Percentiles rank a stretch among this genome's conserved stretches.
Evolutionary conservation across 179 eudicot species (phyloP).

Genomic region (Spergularia azorica): DNA sequence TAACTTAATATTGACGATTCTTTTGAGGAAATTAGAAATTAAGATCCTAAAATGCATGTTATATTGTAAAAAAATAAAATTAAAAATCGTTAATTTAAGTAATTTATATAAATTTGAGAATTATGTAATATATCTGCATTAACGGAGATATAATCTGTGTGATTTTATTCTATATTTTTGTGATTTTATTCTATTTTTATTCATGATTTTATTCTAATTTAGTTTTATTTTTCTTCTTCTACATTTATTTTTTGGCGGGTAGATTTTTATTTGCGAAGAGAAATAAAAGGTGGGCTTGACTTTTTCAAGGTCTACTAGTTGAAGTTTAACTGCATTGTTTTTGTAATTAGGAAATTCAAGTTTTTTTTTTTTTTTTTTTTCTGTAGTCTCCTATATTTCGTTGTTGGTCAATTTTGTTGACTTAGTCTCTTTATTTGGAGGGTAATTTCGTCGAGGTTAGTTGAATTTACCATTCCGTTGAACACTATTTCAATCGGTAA

Average conservation of each 20-base stretch:
- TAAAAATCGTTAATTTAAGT: too few species aligned
- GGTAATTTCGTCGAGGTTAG: slow-evolving; percentile 10
- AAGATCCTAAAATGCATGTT: slow-evolving; percentile 24
- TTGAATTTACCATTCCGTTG: slow-evolving; percentile 1
- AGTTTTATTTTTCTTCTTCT: not conserved
- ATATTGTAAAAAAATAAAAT: too few species aligned
- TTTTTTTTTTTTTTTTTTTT: too few species aligned
- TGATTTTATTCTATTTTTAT: not conserved
- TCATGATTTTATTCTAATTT: not conserved
- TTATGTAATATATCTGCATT: slow-evolving; percentile 1
- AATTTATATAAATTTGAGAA: not conserved
- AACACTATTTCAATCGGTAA: slow-evolving; percentile 17
- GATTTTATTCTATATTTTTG: not conserved
- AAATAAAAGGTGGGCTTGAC: slow-evolving; percentile 31
- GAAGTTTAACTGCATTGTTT: slow-evolving; percentile 11
- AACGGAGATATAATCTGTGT: slow-evolving; percentile 3
- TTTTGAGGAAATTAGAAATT: slow-evolving; percentile 2
- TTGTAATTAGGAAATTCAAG: too few species aligned
- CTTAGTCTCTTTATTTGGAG: slow-evolving; percentile 20
- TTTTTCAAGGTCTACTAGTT: slow-evolving; percentile 10
- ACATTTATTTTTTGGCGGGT: slow-evolving; percentile 8
- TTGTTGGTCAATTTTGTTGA: slow-evolving; percentile 28
- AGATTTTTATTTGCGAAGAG: not conserved
- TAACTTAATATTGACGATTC: too few species aligned
- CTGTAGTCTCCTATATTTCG: not conserved